Evolutionary conservation across 352 stramenopile species (phyloP).

Genomic region (Phytophthora macrochlamydospora): DNA sequence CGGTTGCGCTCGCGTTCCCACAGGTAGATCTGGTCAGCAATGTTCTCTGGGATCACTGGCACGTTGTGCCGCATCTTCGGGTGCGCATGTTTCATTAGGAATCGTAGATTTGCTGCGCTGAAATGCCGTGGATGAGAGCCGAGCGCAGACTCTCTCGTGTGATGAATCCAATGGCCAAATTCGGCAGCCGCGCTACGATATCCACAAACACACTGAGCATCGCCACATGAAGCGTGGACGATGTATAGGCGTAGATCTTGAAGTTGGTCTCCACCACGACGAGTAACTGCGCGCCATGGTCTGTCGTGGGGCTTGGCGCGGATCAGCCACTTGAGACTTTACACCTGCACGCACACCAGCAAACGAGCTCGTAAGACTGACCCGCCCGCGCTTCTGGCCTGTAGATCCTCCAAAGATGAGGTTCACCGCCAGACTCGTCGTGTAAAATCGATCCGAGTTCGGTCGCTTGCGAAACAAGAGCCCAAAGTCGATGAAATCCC

Average conservation of each 20-base stretch:
- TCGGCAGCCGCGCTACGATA: constrained; percentile 88
- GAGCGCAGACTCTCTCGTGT: constrained; percentile 90
- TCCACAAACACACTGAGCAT: constrained; percentile 94
- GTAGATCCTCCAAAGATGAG: constrained; percentile 87
- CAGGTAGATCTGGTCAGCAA: constrained; percentile 91
- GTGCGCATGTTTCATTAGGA: constrained; percentile 89
- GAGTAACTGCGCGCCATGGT: constrained; percentile 48
- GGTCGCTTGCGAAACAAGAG: constrained; percentile 74
- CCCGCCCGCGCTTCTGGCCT: constrained; percentile 58
- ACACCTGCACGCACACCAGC: constrained; percentile 41
- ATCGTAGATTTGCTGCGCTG: constrained; percentile 91
- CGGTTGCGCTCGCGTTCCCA: constrained; percentile 92
- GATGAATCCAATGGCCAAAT: constrained; percentile 92
- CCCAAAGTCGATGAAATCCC: constrained; percentile 89
- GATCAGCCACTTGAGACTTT: constrained; percentile 48
- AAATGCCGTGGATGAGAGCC: constrained; percentile 91
- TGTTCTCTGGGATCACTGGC: constrained; percentile 87
- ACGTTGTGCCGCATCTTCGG: constrained; percentile 78
- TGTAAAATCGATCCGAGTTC: constrained; percentile 83
- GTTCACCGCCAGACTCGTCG: constrained; percentile 89
- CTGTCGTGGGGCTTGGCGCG: constrained; percentile 36
- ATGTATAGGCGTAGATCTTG: constrained; percentile 92
- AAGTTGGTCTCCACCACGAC: constrained; percentile 94
- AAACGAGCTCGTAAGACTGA: constrained; percentile 59
- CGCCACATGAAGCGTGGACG: constrained; percentile 89